Percentiles rank a stretch among this genome's conserved stretches.
Conservation (phyloP, 2,329 filamentous ascomycete genomes). For the Fusarium zealandicum region DNA sequence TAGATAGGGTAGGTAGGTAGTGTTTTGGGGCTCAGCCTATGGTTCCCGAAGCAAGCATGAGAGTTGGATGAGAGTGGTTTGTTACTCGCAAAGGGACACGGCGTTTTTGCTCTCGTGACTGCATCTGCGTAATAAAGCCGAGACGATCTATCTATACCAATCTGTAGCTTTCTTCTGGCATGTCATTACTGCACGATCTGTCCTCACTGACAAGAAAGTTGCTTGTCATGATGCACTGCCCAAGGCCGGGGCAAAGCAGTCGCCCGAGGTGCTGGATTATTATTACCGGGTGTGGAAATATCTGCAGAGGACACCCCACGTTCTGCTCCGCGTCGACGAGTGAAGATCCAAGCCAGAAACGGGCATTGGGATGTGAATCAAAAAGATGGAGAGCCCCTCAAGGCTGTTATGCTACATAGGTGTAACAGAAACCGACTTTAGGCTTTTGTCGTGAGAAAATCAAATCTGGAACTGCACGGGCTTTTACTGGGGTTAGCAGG, state of each 20-base stretch:
- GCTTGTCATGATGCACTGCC: background rate
- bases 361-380: constrained; percentile 1
- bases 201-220: no score
- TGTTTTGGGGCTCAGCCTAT: background rate
- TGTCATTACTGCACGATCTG: no score
- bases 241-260: background rate
- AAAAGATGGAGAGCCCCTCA: background rate
- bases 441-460: no score
- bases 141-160: no score
- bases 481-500: no score
- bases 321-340: constrained; percentile 21
- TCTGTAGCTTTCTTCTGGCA: no score
- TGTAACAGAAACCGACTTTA: background rate
- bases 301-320: constrained; percentile 25
- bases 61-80: no score
- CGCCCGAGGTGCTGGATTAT: background rate
- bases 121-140: no score
- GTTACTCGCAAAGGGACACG: no score
- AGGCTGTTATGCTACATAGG: no score
- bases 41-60: background rate
- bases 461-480: no score
- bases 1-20: background rate
- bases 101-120: no score
- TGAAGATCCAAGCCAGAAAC: constrained; percentile 2
- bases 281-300: constrained; percentile 30